phyloP scores from a whole-genome alignment of 345 rosid genomes.

The Hibiscus syriacus region DNA sequence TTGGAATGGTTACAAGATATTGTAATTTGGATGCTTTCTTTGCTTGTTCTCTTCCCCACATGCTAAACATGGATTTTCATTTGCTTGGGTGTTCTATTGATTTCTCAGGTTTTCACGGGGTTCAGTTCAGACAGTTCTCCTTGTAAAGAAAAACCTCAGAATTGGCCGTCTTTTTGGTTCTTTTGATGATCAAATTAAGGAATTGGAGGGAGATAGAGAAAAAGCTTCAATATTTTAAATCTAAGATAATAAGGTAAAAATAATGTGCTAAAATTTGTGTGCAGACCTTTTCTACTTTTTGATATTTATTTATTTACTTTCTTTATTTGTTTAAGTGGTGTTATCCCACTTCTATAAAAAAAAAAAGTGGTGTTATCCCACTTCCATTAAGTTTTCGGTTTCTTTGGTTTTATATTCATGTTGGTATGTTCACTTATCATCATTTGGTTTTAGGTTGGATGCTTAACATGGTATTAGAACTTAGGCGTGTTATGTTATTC shows the following conservation, averaged over 20 bases:
- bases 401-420: background rate
- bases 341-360: too few species aligned
- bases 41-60: background rate
- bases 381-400: background rate
- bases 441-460: background rate
- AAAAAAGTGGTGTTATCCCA: background rate
- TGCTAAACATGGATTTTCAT: background rate
- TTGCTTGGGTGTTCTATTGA: background rate
- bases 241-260: constrained; percentile 44
- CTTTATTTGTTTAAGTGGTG: too few species aligned
- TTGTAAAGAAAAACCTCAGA: constrained; percentile 38
- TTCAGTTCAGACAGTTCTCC: constrained; percentile 81
- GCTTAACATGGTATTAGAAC: background rate
- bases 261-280: background rate
- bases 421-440: background rate
- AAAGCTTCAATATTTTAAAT: constrained; percentile 38
- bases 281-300: background rate
- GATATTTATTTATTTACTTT: background rate
- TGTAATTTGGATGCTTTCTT: background rate
- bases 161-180: constrained; percentile 76
- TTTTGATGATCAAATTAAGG: constrained; percentile 66
- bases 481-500: background rate
- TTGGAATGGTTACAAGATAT: background rate
- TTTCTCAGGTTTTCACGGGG: constrained; percentile 76
- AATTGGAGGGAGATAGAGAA: constrained; percentile 50